Base-by-base conservation (phyloP, 208 protist species). In the Crithidia bombi region DNA sequence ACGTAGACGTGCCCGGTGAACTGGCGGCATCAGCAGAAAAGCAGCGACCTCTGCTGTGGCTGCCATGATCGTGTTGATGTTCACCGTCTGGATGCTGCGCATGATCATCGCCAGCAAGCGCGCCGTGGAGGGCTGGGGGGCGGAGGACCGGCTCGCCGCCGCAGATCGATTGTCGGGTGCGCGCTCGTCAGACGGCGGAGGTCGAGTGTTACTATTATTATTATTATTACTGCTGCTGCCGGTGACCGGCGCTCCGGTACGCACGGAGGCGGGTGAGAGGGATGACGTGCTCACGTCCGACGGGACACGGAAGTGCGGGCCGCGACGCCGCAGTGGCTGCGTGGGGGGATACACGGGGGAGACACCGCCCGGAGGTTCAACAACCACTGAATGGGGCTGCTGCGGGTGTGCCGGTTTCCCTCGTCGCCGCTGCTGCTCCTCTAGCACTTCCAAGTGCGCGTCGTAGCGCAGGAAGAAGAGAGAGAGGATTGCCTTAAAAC, bases 401-500 rank as follows among this genome's bases (percentile, higher is more conserved):
- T 66, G 35, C 28, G 41, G 69, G 32, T 44, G 62, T 26, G 52
- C 32, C 50, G 46, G 26, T 58, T 9, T 1, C 32, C 52, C 52
- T 5, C 21, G 57, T 25, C 57, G 57, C 6, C 57, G 61, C 63
- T 50, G 52, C 56, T 62, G 49, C 49, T 77, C 65, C 39, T 77
- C 71, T 52, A 49, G 7, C 9, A 71, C 71, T 28, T 77, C 64
- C 38, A 77, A 39, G 21, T 59, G 21, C 30, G 50, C 65, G 56
- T 78, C 47, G 66, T 73, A 66, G 47, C 71, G 78, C 35, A 78
- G 49, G 43, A 82, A 74, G 21, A 75, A 73, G 73, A 83, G 72
- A 23, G 74, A 79, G 14, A 90, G 63, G 38, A 87, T 64, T 26
- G 78, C 73, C 46, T 78, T 71, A 49, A 93, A 82, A 36, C 79